phyloP scores from a whole-genome alignment of 176 grass and related monocot species.

The Musa troglodytarum region DNA sequence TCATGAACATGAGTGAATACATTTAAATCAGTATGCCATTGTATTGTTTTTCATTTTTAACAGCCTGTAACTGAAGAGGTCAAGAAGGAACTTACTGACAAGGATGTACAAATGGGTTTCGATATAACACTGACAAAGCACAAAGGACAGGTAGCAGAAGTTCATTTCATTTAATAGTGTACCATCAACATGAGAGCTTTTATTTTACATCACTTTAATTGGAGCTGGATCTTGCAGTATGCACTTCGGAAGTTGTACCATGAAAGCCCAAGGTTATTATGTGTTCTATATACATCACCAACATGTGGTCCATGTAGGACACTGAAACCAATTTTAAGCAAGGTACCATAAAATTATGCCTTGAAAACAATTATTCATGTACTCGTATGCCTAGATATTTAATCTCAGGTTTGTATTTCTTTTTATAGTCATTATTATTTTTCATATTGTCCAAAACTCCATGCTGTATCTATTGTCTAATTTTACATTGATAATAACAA shows the following conservation, averaged over 20 bases:
- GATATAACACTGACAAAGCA: conserved; percentile 78
- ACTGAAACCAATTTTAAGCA: conserved; percentile 92
- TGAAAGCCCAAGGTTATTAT: conserved; percentile 78
- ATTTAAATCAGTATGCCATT: neutral
- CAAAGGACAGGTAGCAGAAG: conserved; percentile 66
- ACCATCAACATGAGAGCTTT: neutral
- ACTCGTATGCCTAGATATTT: neutral
- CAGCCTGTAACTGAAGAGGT: conserved; percentile 63
- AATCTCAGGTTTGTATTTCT: neutral
- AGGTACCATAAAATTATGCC: conserved; percentile 47
- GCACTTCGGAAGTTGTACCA: conserved; percentile 91
- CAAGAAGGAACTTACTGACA: conserved; percentile 65
- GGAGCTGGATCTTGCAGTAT: conserved; percentile 45
- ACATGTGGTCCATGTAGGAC: conserved; percentile 99
- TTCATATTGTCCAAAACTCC: too few species aligned
- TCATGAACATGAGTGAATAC: neutral
- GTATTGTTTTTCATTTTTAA: neutral
- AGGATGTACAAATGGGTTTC: conserved; percentile 86
- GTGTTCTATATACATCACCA: conserved; percentile 92
- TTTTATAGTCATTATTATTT: too few species aligned
- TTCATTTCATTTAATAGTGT: conserved; percentile 10
- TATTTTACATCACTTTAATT: neutral
- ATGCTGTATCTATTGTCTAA: too few species aligned
- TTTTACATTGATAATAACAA: too few species aligned
- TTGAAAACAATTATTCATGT: neutral